Evolutionary conservation across 306 rosid species (phyloP).

Genomic region (Quercus mongolica): DNA sequence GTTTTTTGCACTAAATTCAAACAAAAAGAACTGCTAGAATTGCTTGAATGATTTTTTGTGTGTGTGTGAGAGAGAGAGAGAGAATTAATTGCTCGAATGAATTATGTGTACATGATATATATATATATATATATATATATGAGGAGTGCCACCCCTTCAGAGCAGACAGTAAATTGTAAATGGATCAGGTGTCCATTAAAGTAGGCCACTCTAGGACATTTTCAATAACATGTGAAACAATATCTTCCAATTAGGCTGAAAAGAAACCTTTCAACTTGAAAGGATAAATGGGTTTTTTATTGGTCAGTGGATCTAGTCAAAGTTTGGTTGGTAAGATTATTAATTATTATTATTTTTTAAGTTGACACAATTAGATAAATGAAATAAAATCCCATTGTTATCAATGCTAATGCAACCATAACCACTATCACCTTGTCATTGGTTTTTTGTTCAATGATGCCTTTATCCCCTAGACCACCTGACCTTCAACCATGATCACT

Average conservation of each 20-base stretch:
- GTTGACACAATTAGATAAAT: too few relatives aligned
- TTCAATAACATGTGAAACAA: background rate
- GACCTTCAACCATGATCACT: conserved; percentile 3
- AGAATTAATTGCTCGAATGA: background rate
- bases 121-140: too few relatives aligned
- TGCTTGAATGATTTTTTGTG: background rate
- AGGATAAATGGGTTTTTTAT: background rate
- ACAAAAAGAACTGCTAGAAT: background rate
- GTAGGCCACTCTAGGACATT: background rate
- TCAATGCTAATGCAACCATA: too few relatives aligned
- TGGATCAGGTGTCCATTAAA: background rate
- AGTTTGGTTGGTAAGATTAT: background rate
- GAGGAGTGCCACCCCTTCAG: background rate
- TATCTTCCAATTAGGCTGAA: background rate
- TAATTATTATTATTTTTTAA: too few relatives aligned
- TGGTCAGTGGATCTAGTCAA: background rate
- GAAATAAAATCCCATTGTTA: too few relatives aligned
- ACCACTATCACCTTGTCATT: background rate
- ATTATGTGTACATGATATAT: background rate
- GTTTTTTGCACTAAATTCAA: background rate
- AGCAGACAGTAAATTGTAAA: background rate
- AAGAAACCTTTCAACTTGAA: background rate
- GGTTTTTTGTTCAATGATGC: conserved; percentile 13
- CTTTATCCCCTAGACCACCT: conserved; percentile 1
- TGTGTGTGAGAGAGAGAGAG: too few relatives aligned